Evolutionary conservation across 495 filamentous ascomycete species (phyloP), one percentile per base, ranked within the genome.

Genomic region (Coniosporium apollinis): DNA sequence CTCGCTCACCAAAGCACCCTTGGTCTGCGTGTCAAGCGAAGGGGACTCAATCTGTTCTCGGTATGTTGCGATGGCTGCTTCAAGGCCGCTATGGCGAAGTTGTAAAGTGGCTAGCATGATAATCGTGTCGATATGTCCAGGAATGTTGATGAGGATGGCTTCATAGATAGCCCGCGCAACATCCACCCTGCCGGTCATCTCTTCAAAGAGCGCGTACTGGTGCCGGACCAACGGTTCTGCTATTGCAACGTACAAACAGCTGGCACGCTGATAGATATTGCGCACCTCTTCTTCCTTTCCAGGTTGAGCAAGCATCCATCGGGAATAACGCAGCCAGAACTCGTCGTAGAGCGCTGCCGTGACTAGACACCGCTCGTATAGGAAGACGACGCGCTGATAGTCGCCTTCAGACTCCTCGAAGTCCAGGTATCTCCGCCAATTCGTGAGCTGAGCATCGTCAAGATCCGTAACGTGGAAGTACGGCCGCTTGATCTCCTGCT

Each of bases 391-490:
- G 19, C 89, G 68, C 5, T 58, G 48, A 41, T 76, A 91, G 32
- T 84, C 72, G 21, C 79, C 79, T 55, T 93, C 82, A 1, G 62
- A 57, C 58, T 99, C 89, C 51, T 99, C 91, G 46, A 93, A 94
- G 47, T 96, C 86, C 13, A 99, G 74, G 51, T 96, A 99, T 47
- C 87, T 93, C 36, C 79, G 66, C 89, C 89, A 99, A 57, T 93
- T 94, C n/a, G 60, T 60, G 11, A 99, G 61, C 51, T 96, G 82
- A 4, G 68, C 59, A 41, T 87, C 76, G 46, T 94, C 85, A 7
- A 96, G 63, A 45, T 93, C 85, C 2, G 80, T 92, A 21, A 94
- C 84, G 51, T 94, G 85, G 67, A 94, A 99, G 51, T 96, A 99
- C 0, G 86, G 85, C 2, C 91, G 75, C 62, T 94, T 96, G 51